Conservation (phyloP, 1,284 basidiomycete genomes). For the Violaceomyces palustris region DNA sequence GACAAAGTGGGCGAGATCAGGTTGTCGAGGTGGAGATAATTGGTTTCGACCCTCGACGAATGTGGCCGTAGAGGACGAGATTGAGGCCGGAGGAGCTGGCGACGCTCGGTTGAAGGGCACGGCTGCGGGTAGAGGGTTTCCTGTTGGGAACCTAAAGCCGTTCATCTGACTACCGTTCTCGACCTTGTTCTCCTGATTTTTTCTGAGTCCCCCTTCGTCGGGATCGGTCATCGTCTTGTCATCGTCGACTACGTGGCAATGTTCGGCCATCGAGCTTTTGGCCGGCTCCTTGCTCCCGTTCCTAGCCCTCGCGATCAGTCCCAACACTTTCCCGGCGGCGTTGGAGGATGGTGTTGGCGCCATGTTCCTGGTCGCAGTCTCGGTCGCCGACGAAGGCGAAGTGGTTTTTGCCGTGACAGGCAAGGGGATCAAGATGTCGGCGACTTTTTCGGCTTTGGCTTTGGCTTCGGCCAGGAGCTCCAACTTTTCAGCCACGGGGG, state of each 20-base stretch:
- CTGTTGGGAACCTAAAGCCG: too few relatives aligned
- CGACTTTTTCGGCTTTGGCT: constrained; percentile 10
- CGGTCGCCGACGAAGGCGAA: background rate
- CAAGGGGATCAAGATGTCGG: constrained; percentile 3
- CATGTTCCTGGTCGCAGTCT: background rate
- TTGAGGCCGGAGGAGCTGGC: too few relatives aligned
- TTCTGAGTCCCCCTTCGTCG: too few relatives aligned
- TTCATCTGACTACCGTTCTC: too few relatives aligned
- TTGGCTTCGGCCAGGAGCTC: constrained; percentile 19
- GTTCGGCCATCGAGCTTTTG: constrained; percentile 1
- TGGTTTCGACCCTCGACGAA: too few relatives aligned
- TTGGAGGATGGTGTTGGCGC: background rate
- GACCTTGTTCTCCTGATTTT: too few relatives aligned
- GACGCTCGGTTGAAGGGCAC: too few relatives aligned
- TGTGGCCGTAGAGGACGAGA: too few relatives aligned
- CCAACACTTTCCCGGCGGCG: background rate
- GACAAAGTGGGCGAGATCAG: too few relatives aligned
- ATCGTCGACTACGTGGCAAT: background rate
- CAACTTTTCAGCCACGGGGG: constrained; percentile 13
- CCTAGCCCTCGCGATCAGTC: background rate
- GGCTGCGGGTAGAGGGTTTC: too few relatives aligned
- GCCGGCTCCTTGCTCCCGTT: background rate
- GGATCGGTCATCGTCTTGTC: too few relatives aligned
- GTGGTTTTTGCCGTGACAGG: background rate
- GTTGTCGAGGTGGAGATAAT: too few relatives aligned